Conservation (phyloP, 2,329 filamentous ascomycete genomes). For the Fusarium drepaniforme region DNA sequence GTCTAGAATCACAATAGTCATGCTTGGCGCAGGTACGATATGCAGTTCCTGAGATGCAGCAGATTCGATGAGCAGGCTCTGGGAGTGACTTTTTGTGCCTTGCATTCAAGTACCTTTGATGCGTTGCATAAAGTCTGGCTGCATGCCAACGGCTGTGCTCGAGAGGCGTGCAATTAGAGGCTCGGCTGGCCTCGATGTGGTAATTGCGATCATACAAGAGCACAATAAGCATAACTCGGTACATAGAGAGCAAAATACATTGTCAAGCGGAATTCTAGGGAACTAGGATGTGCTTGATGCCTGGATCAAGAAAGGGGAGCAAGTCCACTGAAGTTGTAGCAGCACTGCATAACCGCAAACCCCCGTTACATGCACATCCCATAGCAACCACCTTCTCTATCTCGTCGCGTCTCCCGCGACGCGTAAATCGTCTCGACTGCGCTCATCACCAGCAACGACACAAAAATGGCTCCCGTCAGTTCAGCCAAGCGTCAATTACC, state of each 20-base stretch:
- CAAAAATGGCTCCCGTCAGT: slow-evolving; percentile 42
- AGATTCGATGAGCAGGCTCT: neutral
- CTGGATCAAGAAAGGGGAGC: neutral
- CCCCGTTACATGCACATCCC: slow-evolving; percentile 38
- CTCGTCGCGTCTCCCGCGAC: slow-evolving; percentile 47
- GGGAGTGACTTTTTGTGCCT: neutral
- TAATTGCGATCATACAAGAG: neutral
- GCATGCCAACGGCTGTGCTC: neutral
- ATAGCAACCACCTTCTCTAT: slow-evolving; percentile 32
- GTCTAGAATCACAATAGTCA: neutral
- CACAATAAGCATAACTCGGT: neutral
- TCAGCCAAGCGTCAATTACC: slow-evolving; percentile 32
- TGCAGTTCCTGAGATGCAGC: neutral
- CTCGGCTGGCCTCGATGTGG: neutral
- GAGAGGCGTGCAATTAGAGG: neutral
- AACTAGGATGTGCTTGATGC: neutral
- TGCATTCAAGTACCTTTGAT: neutral
- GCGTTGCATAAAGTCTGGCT: neutral
- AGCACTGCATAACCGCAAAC: slow-evolving; percentile 14
- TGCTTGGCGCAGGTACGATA: neutral
- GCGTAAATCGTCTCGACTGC: slow-evolving; percentile 39
- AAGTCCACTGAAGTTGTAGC: neutral
- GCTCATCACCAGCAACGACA: slow-evolving; percentile 20
- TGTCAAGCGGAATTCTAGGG: neutral
- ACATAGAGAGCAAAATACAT: neutral